Base-by-base conservation (phyloP, 73 alveolate species). In the Diophrys sp. region DNA sequence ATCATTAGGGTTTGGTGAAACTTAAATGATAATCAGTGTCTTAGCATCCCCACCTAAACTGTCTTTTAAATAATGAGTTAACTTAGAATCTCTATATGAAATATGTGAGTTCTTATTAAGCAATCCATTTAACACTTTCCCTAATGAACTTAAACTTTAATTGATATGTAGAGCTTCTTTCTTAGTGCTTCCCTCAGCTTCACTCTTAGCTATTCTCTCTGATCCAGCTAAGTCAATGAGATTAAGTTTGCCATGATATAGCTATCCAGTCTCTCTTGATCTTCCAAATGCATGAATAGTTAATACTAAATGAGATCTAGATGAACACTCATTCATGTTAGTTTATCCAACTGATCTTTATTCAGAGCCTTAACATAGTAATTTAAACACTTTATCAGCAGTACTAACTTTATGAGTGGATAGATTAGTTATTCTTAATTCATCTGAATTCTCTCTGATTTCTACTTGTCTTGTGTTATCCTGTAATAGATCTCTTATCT, bases 181-280 rank as follows among this genome's bases (percentile, higher is more conserved):
- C n/a, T 71, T 54, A 30, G 85, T 57, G 33, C 53, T 90, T 24
- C 90, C 90, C 32, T 82, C 82, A 2, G 88, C 92, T 23, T 71
- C 84, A 24, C 83, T 69, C 34, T 81, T 87, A 11, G 77, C 74
- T 25, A 79, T 67, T 75, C 98, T 91, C 82, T 97, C 99, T 54
- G 97, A 89, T 5, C 99, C 99, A 0, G 99, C 99, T 33, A 96
- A 77, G 86, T 96, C 99, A 5, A 97, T 91, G 53, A 97, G 82
- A 86, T 94, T 94, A 66, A 97, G 80, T 71, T 95, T 91, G 30
- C 98, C 98, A 67, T 89, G 83, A 31, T 81, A 76, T 0, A 54
- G 75, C 29, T 75, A 74, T 18, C 75, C 54, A 14, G 81, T 62
- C 33, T 53, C 72, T 0, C 69, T 80, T 31, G 83, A 53, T 24